Percentiles rank a stretch among this genome's conserved stretches.
Conservation (phyloP, 2,329 filamentous ascomycete species). For the Gyromitra esculenta region DNA sequence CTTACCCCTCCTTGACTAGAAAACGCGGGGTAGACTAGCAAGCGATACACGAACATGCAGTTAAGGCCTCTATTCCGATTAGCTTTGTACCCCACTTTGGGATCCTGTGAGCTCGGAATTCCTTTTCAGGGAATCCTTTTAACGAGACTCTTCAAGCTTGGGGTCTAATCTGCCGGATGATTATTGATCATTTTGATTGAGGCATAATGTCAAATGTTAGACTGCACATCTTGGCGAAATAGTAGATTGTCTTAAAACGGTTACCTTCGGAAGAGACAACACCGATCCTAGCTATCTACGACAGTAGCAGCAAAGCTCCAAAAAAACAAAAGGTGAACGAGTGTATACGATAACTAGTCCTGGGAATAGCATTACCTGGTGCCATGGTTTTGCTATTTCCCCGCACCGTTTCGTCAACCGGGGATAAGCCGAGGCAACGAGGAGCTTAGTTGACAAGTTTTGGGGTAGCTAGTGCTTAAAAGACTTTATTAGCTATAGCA, state of each 20-base stretch:
- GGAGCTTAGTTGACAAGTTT: too few relatives aligned
- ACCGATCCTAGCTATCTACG: too few relatives aligned
- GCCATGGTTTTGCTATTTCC: too few relatives aligned
- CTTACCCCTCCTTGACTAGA: background rate
- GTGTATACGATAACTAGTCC: too few relatives aligned
- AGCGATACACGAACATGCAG: background rate
- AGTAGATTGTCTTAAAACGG: conserved; percentile 11
- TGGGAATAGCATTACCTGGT: too few relatives aligned
- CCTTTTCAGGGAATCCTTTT: background rate
- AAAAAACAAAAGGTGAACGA: background rate
- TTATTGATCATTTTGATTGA: background rate
- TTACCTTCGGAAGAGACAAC: background rate
- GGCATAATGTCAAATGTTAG: background rate
- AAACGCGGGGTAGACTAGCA: background rate
- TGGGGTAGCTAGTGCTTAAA: too few relatives aligned
- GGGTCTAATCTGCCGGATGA: background rate
- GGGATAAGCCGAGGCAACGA: too few relatives aligned
- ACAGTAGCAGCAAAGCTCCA: too few relatives aligned
- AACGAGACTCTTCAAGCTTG: background rate
- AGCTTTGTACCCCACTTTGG: too few relatives aligned
- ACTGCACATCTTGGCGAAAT: conserved; percentile 6
- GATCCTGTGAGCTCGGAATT: too few relatives aligned
- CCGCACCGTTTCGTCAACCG: too few relatives aligned
- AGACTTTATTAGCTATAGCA: too few relatives aligned
- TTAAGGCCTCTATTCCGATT: background rate